Percentiles rank a stretch among this genome's conserved stretches.
Conservation (phyloP, 768 basidiomycete genomes). For the Dentipellis sp. region DNA sequence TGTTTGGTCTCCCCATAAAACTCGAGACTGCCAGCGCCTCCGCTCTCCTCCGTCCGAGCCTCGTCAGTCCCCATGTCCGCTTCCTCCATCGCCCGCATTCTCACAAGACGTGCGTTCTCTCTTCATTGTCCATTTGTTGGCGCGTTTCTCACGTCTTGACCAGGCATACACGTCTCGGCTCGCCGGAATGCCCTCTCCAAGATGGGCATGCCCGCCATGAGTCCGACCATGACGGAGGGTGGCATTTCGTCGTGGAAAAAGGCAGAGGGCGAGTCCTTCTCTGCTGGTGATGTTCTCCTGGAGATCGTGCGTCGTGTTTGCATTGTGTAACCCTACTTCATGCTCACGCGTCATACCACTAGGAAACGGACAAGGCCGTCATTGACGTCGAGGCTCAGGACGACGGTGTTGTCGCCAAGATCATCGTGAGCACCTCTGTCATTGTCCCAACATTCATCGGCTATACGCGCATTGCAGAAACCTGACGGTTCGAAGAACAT, state of each 20-base stretch:
- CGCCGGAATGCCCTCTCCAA: constrained; percentile 71
- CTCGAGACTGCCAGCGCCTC: constrained; percentile 6
- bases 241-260: constrained; percentile 98
- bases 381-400: constrained; percentile 99
- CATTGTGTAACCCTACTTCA: constrained; percentile 7
- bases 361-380: constrained; percentile 99
- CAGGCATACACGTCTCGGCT: constrained; percentile 80
- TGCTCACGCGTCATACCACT: constrained; percentile 7
- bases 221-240: constrained; percentile 99
- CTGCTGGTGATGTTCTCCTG: constrained; percentile 87
- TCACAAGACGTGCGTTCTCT: constrained; percentile 58
- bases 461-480: constrained; percentile 34
- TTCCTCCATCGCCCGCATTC: constrained; percentile 49
- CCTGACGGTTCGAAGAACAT: constrained; percentile 83
- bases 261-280: constrained; percentile 87
- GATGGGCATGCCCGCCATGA: constrained; percentile 98
- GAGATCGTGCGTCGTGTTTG: constrained; percentile 66
- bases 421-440: constrained; percentile 54
- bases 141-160: constrained; percentile 1
- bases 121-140: constrained; percentile 45
- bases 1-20: constrained; percentile 15
- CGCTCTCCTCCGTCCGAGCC: background rate
- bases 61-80: constrained; percentile 38
- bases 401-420: constrained; percentile 94
- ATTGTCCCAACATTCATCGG: background rate